A percentile compares a stretch with the other conserved stretches of the same genome.
Conservation (phyloP, 441 rosid genomes). For the Arabidopsis hybrid region DNA sequence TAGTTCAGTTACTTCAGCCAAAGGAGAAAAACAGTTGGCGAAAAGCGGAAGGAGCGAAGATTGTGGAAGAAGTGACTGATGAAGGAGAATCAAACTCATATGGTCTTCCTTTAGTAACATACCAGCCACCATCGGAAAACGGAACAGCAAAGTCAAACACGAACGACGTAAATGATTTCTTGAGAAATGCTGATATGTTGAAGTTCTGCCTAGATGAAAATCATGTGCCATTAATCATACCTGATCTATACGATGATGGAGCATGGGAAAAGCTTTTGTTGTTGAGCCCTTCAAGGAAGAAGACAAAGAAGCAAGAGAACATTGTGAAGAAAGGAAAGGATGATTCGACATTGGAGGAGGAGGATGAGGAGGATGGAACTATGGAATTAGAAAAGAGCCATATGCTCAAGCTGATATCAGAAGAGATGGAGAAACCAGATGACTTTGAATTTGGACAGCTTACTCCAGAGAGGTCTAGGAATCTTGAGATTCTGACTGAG, state of each 20-base stretch:
- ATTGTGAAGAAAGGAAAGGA: constrained; percentile 50
- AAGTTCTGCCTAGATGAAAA: constrained; percentile 75
- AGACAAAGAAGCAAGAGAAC: constrained; percentile 48
- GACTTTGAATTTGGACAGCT: constrained; percentile 49
- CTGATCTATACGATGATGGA: constrained; percentile 74
- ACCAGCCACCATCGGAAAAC: constrained; percentile 57
- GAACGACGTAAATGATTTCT: constrained; percentile 62
- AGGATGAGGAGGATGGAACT: constrained; percentile 40
- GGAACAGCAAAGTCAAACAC: constrained; percentile 49
- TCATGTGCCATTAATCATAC: constrained; percentile 60
- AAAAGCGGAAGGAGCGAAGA: constrained; percentile 58
- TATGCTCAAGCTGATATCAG: constrained; percentile 51
- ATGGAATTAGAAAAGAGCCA: constrained; percentile 45
- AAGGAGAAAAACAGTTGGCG: constrained; percentile 81
- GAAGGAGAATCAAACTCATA: constrained; percentile 52
- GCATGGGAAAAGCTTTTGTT: constrained; percentile 83
- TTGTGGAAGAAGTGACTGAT: constrained; percentile 60
- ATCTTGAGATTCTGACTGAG: constrained; percentile 62
- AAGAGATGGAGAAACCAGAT: constrained; percentile 56
- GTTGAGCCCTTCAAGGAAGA: constrained; percentile 51
- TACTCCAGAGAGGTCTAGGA: constrained; percentile 50
- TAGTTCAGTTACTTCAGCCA: constrained; percentile 77
- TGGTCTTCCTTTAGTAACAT: constrained; percentile 59
- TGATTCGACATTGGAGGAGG: constrained; percentile 40
- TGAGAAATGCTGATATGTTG: constrained; percentile 67